Evolutionary conservation across 176 grass and related monocot genomes (phyloP).

Genomic region (Bonia amplexicaulis): DNA sequence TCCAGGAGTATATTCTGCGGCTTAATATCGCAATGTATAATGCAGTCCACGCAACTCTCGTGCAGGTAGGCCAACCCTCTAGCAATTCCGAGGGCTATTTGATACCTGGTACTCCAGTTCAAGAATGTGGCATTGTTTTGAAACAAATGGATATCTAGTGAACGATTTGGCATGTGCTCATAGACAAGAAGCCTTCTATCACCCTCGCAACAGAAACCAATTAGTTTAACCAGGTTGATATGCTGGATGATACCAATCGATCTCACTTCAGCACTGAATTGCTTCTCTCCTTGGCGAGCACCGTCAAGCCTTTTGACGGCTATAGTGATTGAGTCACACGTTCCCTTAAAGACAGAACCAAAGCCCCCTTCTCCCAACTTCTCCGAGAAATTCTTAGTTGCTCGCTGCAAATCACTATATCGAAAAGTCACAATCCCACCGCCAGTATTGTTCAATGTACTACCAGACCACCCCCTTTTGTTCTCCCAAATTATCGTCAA

Average conservation of each 20-base stretch:
- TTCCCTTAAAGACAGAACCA: background rate
- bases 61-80: conserved; percentile 19
- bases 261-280: conserved; percentile 20
- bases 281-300: conserved; percentile 5
- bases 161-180: conserved; percentile 7
- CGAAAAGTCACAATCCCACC: background rate
- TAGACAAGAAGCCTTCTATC: conserved; percentile 6
- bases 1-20: conserved; percentile 16
- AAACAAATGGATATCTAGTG: conserved; percentile 17
- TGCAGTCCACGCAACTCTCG: background rate
- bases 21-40: conserved; percentile 26
- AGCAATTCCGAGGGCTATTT: conserved; percentile 16
- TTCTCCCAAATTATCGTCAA: background rate
- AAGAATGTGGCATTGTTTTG: background rate
- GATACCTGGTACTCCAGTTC: conserved; percentile 11
- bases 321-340: background rate
- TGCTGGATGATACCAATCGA: conserved; percentile 8
- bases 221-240: conserved; percentile 13
- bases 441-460: background rate
- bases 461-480: background rate
- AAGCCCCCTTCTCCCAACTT: background rate
- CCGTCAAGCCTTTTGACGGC: background rate
- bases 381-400: background rate
- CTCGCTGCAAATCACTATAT: background rate
- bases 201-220: conserved; percentile 20